Evolutionary conservation across 1,139 yeast genomes (phyloP).

Genomic region (Lodderomyces pseudojiufengensis): DNA sequence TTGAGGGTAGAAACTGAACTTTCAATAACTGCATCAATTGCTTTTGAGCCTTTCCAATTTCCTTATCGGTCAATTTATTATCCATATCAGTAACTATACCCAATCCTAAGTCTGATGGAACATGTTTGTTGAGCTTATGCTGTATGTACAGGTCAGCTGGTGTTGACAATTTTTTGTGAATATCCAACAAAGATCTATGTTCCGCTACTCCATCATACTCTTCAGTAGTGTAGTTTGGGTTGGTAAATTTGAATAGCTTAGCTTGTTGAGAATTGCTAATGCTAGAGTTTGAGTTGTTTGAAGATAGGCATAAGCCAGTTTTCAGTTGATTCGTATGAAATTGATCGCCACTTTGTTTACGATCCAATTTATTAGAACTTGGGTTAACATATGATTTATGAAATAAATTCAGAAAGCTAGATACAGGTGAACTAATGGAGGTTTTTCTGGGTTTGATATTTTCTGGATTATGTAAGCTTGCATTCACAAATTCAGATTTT

Average conservation of each 20-base stretch:
- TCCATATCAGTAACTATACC: conserved; percentile 17
- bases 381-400: conserved; percentile 24
- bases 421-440: conserved; percentile 33
- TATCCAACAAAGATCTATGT: conserved; percentile 27
- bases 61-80: not conserved
- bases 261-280: conserved; percentile 37
- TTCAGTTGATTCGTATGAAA: conserved; percentile 15
- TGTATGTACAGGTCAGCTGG: conserved; percentile 42
- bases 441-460: conserved; percentile 15
- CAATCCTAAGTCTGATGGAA: conserved; percentile 21
- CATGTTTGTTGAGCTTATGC: conserved; percentile 19
- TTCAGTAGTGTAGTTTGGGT: conserved; percentile 27
- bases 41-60: too few relatives aligned
- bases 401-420: conserved; percentile 35
- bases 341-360: conserved; percentile 7
- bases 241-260: conserved; percentile 36
- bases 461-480: not conserved
- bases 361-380: conserved; percentile 13
- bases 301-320: conserved; percentile 32
- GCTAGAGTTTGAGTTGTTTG: conserved; percentile 40
- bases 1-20: conserved; percentile 17
- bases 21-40: conserved; percentile 8
- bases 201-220: conserved; percentile 24
- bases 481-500: not conserved
- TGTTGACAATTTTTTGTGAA: conserved; percentile 34